Conservation (phyloP, 139 green algal genomes). For the Pseudopediastrum boryanum region DNA sequence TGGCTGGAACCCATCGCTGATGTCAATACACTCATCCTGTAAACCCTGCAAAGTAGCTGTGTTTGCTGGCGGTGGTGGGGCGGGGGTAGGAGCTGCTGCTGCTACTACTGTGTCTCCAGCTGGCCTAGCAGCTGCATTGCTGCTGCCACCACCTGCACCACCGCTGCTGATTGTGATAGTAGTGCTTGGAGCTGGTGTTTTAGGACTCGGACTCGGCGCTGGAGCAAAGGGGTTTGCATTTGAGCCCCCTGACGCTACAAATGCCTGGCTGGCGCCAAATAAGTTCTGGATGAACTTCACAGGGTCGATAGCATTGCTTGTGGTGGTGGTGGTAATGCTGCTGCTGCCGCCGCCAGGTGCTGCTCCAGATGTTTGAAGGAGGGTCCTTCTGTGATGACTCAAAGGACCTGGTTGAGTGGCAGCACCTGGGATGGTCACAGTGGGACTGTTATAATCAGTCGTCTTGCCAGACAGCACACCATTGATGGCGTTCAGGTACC, state of each 20-base stretch:
- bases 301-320: no score
- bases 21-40: constrained; percentile 35
- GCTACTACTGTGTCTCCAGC: neutral
- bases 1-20: constrained; percentile 14
- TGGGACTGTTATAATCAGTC: constrained; percentile 6
- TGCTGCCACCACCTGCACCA: neutral
- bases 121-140: neutral
- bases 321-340: no score
- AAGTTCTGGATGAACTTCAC: no score
- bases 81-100: constrained; percentile 6
- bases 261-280: no score
- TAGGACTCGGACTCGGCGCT: no score
- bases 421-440: neutral
- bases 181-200: neutral
- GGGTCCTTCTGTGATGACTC: no score
- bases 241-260: no score
- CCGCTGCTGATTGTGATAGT: neutral
- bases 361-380: no score
- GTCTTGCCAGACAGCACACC: constrained; percentile 18
- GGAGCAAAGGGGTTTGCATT: no score
- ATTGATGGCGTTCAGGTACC: constrained; percentile 33
- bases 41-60: constrained; percentile 16
- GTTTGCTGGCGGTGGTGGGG: no score
- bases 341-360: no score
- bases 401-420: neutral